Conservation (phyloP, 352 stramenopile genomes). For the Globisporangium cylindrosporum region DNA sequence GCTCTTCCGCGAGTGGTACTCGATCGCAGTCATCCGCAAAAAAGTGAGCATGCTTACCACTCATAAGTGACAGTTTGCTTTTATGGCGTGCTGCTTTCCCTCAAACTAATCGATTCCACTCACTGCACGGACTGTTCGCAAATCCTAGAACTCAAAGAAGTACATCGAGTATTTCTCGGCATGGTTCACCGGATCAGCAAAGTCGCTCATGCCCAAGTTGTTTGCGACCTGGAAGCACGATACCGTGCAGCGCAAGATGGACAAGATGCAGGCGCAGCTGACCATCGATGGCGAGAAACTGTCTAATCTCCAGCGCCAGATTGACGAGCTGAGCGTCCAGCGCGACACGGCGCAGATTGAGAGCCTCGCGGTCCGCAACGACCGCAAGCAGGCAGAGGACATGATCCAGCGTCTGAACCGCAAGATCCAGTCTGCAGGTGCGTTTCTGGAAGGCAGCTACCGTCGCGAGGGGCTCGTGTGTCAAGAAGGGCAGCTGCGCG, state of each 20-base stretch:
- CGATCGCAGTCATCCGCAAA: conserved; percentile 50
- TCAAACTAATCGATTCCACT: not conserved
- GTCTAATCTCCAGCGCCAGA: conserved; percentile 39
- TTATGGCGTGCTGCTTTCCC: not conserved
- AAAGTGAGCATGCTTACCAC: conserved; percentile 30
- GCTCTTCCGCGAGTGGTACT: conserved; percentile 71
- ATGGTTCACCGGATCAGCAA: conserved; percentile 61
- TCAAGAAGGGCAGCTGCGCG: conserved; percentile 59
- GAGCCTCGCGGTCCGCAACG: conserved; percentile 48
- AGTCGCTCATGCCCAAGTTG: conserved; percentile 47
- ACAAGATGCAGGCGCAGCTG: conserved; percentile 37
- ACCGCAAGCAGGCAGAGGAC: conserved; percentile 60
- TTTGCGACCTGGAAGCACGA: conserved; percentile 56
- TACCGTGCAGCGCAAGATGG: conserved; percentile 24
- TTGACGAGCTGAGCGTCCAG: conserved; percentile 48
- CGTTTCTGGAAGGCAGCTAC: conserved; percentile 45
- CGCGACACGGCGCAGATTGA: conserved; percentile 49
- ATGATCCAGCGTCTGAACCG: conserved; percentile 41
- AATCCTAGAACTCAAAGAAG: conserved; percentile 60
- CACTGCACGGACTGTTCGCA: not conserved
- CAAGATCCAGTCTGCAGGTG: conserved; percentile 56
- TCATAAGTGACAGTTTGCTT: not conserved
- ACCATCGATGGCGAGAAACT: conserved; percentile 31
- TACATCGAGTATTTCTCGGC: conserved; percentile 70
- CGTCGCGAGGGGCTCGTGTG: conserved; percentile 52